Evolutionary conservation across 2,329 filamentous ascomycete species (phyloP).

Genomic region (Colletotrichum sublineola): DNA sequence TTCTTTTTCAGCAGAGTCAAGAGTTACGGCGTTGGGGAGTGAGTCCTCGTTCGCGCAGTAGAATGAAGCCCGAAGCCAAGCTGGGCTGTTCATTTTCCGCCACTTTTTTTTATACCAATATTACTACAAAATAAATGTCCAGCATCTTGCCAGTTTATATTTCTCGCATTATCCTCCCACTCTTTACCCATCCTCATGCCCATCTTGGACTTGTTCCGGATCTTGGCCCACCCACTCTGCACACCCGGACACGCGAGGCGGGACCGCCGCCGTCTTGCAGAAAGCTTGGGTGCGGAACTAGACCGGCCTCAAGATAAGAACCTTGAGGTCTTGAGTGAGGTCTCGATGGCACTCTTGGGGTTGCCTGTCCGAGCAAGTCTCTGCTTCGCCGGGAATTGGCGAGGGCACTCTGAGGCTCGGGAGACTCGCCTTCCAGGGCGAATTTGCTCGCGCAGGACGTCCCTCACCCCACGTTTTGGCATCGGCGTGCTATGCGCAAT

Average conservation of each 20-base stretch:
- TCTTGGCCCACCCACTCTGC: conserved; percentile 58
- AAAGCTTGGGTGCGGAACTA: conserved; percentile 56
- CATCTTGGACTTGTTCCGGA: conserved; percentile 64
- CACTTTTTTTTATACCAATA: background rate
- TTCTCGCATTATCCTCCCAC: conserved; percentile 63
- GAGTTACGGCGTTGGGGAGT: conserved; percentile 69
- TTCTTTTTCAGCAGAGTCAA: conserved; percentile 77
- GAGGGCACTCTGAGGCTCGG: background rate
- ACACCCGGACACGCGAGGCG: conserved; percentile 3
- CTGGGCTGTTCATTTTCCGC: background rate
- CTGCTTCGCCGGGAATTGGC: background rate
- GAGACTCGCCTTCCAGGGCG: conserved; percentile 48
- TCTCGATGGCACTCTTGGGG: conserved; percentile 48
- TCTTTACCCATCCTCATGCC: conserved; percentile 62
- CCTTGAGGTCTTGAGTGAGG: conserved; percentile 52
- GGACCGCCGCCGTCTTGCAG: background rate
- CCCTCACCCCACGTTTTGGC: conserved; percentile 44
- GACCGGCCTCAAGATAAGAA: conserved; percentile 59
- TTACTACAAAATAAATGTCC: background rate
- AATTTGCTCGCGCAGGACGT: conserved; percentile 52
- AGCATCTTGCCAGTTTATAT: conserved; percentile 53
- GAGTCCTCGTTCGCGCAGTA: background rate
- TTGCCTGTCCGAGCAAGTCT: background rate
- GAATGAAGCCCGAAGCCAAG: background rate
- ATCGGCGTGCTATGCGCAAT: conserved; percentile 51